A percentile compares a stretch with the other conserved stretches of the same genome.
Evolutionary conservation across 2,329 filamentous ascomycete genomes (phyloP).

Genomic region (Epichloe brachyelytri): DNA sequence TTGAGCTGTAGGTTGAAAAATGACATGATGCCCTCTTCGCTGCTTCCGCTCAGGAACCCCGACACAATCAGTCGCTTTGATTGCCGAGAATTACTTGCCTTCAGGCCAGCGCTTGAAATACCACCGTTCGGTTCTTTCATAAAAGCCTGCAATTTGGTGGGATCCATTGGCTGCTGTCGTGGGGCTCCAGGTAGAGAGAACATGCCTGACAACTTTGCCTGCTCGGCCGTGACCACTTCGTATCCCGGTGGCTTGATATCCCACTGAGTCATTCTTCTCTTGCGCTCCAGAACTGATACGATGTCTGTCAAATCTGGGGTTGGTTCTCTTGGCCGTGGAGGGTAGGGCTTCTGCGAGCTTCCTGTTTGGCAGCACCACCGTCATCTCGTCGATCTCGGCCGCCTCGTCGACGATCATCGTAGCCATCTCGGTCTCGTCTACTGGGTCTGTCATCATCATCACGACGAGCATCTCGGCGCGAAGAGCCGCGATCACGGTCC

Average conservation of each 20-base stretch:
- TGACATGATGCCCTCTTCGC: conserved; percentile 60
- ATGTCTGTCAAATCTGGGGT: conserved; percentile 89
- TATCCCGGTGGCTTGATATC: conserved; percentile 98
- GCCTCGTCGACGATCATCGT: conserved; percentile 37
- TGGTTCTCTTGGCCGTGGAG: conserved; percentile 82
- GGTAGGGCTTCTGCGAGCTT: conserved; percentile 59
- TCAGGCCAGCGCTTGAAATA: conserved; percentile 64
- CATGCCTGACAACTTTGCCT: conserved; percentile 98
- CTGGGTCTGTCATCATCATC: conserved; percentile 49
- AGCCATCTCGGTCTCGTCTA: conserved; percentile 44
- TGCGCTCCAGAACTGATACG: conserved; percentile 69
- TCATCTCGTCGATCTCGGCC: conserved; percentile 31
- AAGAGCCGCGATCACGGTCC: conserved; percentile 54
- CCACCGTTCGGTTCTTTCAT: conserved; percentile 76
- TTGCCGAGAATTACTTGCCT: conserved; percentile 86
- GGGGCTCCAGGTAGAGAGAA: conserved; percentile 94
- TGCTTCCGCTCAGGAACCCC: conserved; percentile 62
- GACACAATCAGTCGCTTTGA: conserved; percentile 82
- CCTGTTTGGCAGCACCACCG: conserved; percentile 27
- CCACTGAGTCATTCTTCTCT: conserved; percentile 93
- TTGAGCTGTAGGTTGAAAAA: conserved; percentile 98
- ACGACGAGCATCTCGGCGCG: conserved; percentile 48
- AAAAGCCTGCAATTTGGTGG: conserved; percentile 84
- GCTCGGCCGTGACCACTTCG: conserved; percentile 94
- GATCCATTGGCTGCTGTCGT: conserved; percentile 89